Evolutionary conservation across 78 protist genomes (phyloP), one percentile per base, ranked within the genome.

Genomic region (Dictyostelium purpureum): DNA sequence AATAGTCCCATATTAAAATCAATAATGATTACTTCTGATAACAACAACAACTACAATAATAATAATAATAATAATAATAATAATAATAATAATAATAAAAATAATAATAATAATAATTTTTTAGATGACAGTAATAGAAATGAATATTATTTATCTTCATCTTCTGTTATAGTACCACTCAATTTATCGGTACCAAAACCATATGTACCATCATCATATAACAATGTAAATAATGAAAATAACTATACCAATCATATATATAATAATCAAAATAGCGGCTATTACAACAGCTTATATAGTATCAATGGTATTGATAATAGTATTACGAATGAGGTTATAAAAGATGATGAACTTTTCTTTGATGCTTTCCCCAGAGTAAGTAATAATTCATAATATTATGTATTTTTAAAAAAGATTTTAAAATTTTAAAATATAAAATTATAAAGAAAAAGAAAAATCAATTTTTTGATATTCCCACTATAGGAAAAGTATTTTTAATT

Each of bases 311-410:
- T 33, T 33, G 26, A 63, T 24, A 63, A 63, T 33, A 63, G 33
- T 33, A 63, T 14, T 14, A 33, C 71, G 11, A 63, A 63, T 16
- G 71, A 63, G 33, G 16, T 63, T 4, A 37, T 63, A 12, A 63
- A 63, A 33, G 71, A 63, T 16, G 71, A 63, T 33, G 71, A 63
- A 63, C 38, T 63, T 31, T 63, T 63, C 33, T 28, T 63, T 4
- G 79, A 71, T 71, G 28, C 45, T 16, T 71, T 71, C n/a, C 79
- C 79, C 11, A 71, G 56, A 24, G 79, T 71, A 42, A 26, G 56
- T 71, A 26, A 42, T 71, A 43, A n/a, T 21, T 18, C 19, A 24
- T 31, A 9, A 1, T 31, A 11, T 61, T 4, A 5, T 16, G 11
- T 21, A 19, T 7, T 24, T 0, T n/a, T 6, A 56, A n/a, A 24